Conservation (phyloP, 2,329 filamentous ascomycete species). For the Elsinoe batatas region DNA sequence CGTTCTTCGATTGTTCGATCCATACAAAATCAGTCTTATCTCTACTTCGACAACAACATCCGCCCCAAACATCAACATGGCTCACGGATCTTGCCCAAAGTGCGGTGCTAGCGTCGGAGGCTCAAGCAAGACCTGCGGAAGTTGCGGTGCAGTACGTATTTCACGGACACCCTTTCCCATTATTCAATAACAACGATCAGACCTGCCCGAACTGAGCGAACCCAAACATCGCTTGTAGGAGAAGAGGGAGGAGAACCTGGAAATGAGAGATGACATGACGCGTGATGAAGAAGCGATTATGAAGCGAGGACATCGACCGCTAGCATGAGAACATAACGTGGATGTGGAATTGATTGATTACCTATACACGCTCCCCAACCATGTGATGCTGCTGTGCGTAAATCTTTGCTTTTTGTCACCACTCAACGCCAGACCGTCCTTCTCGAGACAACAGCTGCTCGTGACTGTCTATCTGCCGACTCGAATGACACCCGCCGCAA, state of each 20-base stretch:
- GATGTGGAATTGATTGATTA: neutral
- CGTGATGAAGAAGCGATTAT: neutral
- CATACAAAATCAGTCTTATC: neutral
- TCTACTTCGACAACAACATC: neutral
- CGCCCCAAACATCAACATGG: slow-evolving; percentile 3
- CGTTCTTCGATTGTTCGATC: too few relatives aligned
- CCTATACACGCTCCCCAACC: neutral
- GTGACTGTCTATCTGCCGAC: slow-evolving; percentile 21
- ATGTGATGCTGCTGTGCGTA: neutral
- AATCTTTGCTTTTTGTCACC: neutral
- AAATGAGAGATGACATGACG: neutral
- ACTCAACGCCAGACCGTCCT: neutral
- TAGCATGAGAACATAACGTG: neutral
- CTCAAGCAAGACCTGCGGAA: slow-evolving; percentile 25
- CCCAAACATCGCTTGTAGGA: neutral
- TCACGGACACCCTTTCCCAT: neutral
- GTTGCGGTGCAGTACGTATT: slow-evolving; percentile 24
- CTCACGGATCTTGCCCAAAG: slow-evolving; percentile 22
- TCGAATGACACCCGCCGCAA: slow-evolving; percentile 78
- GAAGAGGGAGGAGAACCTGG: neutral
- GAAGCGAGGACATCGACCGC: neutral
- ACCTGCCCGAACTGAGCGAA: slow-evolving; percentile 22
- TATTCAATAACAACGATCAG: slow-evolving; percentile 14
- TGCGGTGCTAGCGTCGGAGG: slow-evolving; percentile 23
- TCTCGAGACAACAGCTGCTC: neutral